Conservation (phyloP, 306 rosid species). For the Quercus berberidifolia region DNA sequence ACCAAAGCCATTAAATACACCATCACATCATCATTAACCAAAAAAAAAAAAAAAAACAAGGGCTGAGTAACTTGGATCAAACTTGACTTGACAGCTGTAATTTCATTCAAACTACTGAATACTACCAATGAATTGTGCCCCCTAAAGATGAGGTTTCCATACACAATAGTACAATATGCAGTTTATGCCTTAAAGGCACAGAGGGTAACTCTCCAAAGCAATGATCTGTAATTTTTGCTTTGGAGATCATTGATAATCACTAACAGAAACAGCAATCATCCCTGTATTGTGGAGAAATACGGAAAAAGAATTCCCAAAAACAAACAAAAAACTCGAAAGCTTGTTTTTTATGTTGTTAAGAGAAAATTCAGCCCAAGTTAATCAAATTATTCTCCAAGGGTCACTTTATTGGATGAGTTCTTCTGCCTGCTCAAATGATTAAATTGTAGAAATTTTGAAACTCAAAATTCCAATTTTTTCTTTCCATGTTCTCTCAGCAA, state of each 20-base stretch:
- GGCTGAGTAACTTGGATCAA: not conserved
- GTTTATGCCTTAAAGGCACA: too few species aligned
- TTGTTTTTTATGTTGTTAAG: too few species aligned
- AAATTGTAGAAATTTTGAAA: not conserved
- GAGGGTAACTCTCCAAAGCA: too few species aligned
- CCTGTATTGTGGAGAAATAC: too few species aligned
- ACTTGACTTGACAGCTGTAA: not conserved
- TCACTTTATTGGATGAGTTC: too few species aligned
- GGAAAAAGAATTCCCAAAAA: too few species aligned
- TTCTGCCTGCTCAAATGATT: not conserved
- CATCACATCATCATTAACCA: not conserved
- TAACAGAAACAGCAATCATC: too few species aligned
- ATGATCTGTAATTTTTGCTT: too few species aligned
- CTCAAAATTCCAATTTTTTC: not conserved
- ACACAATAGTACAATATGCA: not conserved
- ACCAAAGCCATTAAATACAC: not conserved
- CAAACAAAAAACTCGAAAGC: too few species aligned
- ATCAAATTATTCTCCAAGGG: too few species aligned
- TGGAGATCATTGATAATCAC: too few species aligned
- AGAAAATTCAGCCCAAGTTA: too few species aligned
- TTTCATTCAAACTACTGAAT: not conserved
- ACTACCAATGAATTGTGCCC: not conserved
- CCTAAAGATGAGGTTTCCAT: not conserved
- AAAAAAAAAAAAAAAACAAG: not conserved
- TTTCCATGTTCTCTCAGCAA: not conserved